phyloP scores from a whole-genome alignment of 352 stramenopile species.

The Globisporangium acanthophoron region DNA sequence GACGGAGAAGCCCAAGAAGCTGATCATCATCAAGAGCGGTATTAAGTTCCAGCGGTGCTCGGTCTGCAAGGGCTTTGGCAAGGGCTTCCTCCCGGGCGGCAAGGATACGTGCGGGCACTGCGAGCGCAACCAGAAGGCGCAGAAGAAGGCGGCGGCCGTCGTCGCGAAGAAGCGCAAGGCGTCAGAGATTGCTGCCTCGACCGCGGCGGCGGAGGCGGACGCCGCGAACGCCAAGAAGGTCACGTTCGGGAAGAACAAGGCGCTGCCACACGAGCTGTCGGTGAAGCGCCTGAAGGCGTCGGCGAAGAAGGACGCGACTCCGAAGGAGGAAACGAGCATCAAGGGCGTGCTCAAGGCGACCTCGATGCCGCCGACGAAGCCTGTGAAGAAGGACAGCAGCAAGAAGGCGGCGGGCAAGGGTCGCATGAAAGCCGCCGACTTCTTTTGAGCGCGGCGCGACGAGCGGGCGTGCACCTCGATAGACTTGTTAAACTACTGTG shows the following conservation, averaged over 20 bases:
- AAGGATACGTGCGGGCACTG: slow-evolving; percentile 74
- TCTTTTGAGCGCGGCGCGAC: slow-evolving; percentile 36
- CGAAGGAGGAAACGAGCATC: slow-evolving; percentile 46
- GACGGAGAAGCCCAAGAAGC: slow-evolving; percentile 20
- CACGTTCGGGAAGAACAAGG: slow-evolving; percentile 85
- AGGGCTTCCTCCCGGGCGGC: slow-evolving; percentile 53
- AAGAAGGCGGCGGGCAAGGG: slow-evolving; percentile 30
- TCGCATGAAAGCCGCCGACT: slow-evolving; percentile 67
- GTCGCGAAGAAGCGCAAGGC: slow-evolving; percentile 69
- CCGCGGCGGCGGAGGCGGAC: slow-evolving; percentile 22
- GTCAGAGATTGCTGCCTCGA: slow-evolving; percentile 26
- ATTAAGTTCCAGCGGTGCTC: slow-evolving; percentile 72
- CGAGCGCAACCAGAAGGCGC: slow-evolving; percentile 46
- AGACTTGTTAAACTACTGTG: neutral
- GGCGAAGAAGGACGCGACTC: slow-evolving; percentile 47
- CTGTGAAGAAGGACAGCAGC: slow-evolving; percentile 38
- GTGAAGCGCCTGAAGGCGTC: slow-evolving; percentile 82
- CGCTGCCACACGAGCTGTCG: slow-evolving; percentile 67
- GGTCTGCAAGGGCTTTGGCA: slow-evolving; percentile 66
- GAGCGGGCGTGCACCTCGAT: neutral
- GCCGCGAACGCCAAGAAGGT: slow-evolving; percentile 58
- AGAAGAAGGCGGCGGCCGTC: slow-evolving; percentile 47
- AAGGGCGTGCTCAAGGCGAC: slow-evolving; percentile 74
- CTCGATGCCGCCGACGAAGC: slow-evolving; percentile 15
- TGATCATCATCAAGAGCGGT: slow-evolving; percentile 49